phyloP scores from a whole-genome alignment of 805 yeast species.

The Candida maesae region DNA sequence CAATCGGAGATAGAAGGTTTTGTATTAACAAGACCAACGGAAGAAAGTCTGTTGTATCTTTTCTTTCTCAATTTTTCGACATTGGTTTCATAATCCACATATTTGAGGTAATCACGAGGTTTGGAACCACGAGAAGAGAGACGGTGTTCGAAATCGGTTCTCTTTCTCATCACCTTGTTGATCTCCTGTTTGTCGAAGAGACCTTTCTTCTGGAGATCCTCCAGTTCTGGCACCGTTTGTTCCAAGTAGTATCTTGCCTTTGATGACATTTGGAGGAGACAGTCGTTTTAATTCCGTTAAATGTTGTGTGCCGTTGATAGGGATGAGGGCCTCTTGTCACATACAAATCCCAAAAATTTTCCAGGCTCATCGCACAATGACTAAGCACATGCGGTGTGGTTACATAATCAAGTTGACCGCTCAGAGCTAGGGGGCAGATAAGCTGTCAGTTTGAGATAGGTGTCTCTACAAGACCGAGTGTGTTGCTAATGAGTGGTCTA shows the following conservation, averaged over 20 bases:
- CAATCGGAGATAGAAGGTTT: slow-evolving; percentile 74
- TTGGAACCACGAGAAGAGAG: slow-evolving; percentile 79
- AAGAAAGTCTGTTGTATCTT: slow-evolving; percentile 58
- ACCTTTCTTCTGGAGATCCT: slow-evolving; percentile 78
- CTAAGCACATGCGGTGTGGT: too few relatives aligned
- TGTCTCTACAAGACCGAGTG: too few relatives aligned
- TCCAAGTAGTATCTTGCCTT: slow-evolving; percentile 55
- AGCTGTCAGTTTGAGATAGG: too few relatives aligned
- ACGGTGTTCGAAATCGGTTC: slow-evolving; percentile 95
- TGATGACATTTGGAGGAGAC: slow-evolving; percentile 25
- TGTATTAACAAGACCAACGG: slow-evolving; percentile 52
- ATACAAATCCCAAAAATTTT: not conserved
- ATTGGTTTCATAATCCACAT: slow-evolving; percentile 75
- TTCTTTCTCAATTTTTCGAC: slow-evolving; percentile 75
- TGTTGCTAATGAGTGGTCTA: too few relatives aligned
- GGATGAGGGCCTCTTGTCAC: too few relatives aligned
- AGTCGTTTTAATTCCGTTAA: too few relatives aligned
- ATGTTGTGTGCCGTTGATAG: too few relatives aligned
- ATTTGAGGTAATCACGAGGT: slow-evolving; percentile 71
- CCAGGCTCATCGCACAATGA: not conserved
- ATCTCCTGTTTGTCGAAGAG: slow-evolving; percentile 81
- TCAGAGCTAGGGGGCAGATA: too few relatives aligned
- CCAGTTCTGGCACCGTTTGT: slow-evolving; percentile 84
- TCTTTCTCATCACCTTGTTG: slow-evolving; percentile 78
- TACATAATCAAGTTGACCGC: too few relatives aligned